Base-by-base conservation (phyloP, 1,139 yeast genomes). In the Scheffersomyces titani region DNA sequence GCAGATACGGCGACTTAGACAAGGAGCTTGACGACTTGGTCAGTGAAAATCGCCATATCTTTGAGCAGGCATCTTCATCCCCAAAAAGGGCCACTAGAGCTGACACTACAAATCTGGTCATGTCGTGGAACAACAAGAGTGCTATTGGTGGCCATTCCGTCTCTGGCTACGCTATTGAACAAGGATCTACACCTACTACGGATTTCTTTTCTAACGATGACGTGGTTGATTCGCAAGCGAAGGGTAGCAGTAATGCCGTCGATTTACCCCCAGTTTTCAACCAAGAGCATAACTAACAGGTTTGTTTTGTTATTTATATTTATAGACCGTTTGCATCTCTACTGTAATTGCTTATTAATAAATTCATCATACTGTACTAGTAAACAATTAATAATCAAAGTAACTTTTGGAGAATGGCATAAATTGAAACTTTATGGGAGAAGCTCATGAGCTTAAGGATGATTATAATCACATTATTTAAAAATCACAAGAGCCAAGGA, bases 31-130 rank as follows among this genome's bases (percentile, higher is more conserved):
- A 67, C 54, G 62, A 62, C 51, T 55, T 69, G 22, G 65, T 61
- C 44, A 49, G 59, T 52, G 57, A 57, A 50, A 52, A 47, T 53
- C 58, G 51, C 22, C 51, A 54, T 50, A 56, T 53, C 52, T 47
- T 55, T 54, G 49, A 46, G 44, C 63, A 62, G 7, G 68, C 70
- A 3, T 74, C 81, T 1, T 75, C 78, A 6, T 72, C 75, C 3
- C 65, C 69, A 13, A 61, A 66, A 9, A 64, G 59, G 44, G 82
- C 83, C 6, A 66, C 72, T 16, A 69, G 83, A 56, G 71, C 70
- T 51, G 77, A 78, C 60, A 78, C 82, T 18, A 65, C 70, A n/a
- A 68, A 65, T 53, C 74, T 70, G 75, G 63, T 69, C 5, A 70
- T 75, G 69, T 75, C 78, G 21, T 71, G 73, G 75, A 64, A 59